Evolutionary conservation across 306 rosid species (phyloP).

Genomic region (Chamaecrista fasciculata): DNA sequence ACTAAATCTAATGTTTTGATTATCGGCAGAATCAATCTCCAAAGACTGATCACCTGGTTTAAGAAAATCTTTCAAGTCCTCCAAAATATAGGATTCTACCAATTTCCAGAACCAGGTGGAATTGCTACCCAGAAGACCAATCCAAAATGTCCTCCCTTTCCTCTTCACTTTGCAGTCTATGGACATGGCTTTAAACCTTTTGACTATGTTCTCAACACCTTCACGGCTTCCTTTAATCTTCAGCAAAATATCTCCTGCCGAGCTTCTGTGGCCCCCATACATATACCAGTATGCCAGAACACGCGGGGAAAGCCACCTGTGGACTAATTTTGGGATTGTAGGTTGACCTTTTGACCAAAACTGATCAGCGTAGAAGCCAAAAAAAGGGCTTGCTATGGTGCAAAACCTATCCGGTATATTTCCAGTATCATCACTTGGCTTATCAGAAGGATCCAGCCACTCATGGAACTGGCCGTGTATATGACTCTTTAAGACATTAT

Average conservation of each 20-base stretch:
- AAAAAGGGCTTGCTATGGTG: conserved; percentile 65
- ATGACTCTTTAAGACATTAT: conserved; percentile 60
- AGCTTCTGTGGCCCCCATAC: conserved; percentile 74
- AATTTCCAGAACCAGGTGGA: conserved; percentile 74
- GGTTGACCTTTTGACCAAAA: conserved; percentile 81
- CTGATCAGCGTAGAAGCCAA: conserved; percentile 82
- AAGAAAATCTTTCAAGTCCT: conserved; percentile 45
- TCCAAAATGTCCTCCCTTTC: conserved; percentile 80
- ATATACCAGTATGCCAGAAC: conserved; percentile 95
- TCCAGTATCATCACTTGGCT: conserved; percentile 47
- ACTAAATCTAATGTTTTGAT: conserved; percentile 44
- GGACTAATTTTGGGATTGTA: conserved; percentile 73
- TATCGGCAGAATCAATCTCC: conserved; percentile 32
- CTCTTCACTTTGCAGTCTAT: conserved; percentile 76
- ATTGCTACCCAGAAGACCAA: conserved; percentile 75
- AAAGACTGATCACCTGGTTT: conserved; percentile 33
- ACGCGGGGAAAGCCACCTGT: conserved; percentile 87
- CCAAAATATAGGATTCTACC: conserved; percentile 68
- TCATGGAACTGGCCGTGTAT: conserved; percentile 67
- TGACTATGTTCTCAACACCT: conserved; percentile 69
- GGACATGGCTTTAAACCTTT: conserved; percentile 61
- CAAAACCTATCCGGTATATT: conserved; percentile 56
- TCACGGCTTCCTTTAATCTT: conserved; percentile 75
- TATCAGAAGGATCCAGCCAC: conserved; percentile 84
- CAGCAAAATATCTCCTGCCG: conserved; percentile 70